Evolutionary conservation across 805 yeast species (phyloP).

Genomic region (Saccharomycopsis sp.): DNA sequence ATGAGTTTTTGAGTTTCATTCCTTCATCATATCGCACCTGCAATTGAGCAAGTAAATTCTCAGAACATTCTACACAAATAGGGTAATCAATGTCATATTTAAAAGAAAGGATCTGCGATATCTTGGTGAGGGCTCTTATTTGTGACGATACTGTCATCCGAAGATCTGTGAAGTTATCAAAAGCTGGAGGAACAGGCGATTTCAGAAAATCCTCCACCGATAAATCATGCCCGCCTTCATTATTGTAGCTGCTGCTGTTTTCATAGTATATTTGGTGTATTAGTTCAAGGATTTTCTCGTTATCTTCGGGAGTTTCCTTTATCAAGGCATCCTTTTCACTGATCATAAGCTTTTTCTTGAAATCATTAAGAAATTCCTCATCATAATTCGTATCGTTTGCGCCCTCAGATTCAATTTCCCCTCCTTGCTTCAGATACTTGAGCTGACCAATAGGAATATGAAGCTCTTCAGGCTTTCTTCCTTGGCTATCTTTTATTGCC

Average conservation of each 20-base stretch:
- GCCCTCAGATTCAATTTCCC: neutral
- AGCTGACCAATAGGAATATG: neutral
- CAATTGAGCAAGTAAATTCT: slow-evolving; percentile 53
- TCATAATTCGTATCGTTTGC: neutral
- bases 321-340: neutral
- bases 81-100: slow-evolving; percentile 81
- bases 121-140: slow-evolving; percentile 48
- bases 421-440: neutral
- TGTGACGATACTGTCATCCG: slow-evolving; percentile 39
- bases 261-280: slow-evolving; percentile 19
- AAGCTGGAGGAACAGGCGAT: neutral
- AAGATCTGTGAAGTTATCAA: slow-evolving; percentile 28
- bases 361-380: neutral
- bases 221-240: slow-evolving; percentile 15
- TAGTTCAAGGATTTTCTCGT: slow-evolving; percentile 16
- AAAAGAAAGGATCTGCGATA: slow-evolving; percentile 66
- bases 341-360: neutral
- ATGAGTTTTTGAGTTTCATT: slow-evolving; percentile 71
- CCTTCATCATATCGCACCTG: slow-evolving; percentile 65
- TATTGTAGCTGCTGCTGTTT: slow-evolving; percentile 19
- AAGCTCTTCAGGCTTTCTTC: neutral
- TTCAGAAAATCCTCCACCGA: neutral
- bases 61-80: slow-evolving; percentile 81
- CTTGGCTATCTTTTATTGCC: neutral
- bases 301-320: slow-evolving; percentile 28